These are phyloP conservation scores for Pluteus cervinus DNA, from an alignment of 768 basidiomycete species.

Conservation along the genomic window DNA sequence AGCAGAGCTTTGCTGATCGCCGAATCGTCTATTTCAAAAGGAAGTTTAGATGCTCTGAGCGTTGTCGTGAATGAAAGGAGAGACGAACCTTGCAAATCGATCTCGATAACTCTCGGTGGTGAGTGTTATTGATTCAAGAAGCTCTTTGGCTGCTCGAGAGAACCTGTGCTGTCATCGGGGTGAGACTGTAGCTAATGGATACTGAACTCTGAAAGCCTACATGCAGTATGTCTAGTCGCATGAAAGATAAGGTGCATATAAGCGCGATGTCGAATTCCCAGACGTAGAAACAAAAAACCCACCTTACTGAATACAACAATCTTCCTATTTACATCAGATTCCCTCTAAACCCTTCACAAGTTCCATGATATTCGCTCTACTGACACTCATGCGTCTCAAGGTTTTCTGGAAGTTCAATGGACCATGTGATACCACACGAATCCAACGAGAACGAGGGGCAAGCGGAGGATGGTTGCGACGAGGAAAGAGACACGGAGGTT, in stretches of 20 bases:
- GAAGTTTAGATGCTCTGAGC: slow-evolving; percentile 1
- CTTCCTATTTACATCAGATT: slow-evolving; percentile 33
- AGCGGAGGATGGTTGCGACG: no score
- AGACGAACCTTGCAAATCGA: slow-evolving; percentile 59
- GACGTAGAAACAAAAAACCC: slow-evolving; percentile 11
- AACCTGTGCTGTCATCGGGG: slow-evolving; percentile 30
- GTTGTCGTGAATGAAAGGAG: not conserved
- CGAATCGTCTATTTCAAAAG: slow-evolving; percentile 52
- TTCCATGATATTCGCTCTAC: slow-evolving; percentile 33
- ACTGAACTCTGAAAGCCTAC: slow-evolving; percentile 30
- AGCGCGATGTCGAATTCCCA: slow-evolving; percentile 1
- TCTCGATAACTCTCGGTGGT: slow-evolving; percentile 64
- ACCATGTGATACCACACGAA: no score
- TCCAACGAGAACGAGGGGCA: no score
- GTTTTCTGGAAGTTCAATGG: no score
- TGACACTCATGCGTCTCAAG: slow-evolving; percentile 26
- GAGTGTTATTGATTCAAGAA: slow-evolving; percentile 57
- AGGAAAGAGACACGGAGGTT: no score
- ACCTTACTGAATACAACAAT: slow-evolving; percentile 83
- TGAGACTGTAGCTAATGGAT: not conserved
- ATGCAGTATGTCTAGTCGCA: slow-evolving; percentile 77
- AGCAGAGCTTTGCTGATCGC: slow-evolving; percentile 60
- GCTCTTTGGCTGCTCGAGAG: slow-evolving; percentile 54
- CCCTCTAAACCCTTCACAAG: slow-evolving; percentile 24
- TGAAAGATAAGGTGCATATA: slow-evolving; percentile 1